Conservation (phyloP, 306 rosid species). For the Dalbergia cochinchinensis region DNA sequence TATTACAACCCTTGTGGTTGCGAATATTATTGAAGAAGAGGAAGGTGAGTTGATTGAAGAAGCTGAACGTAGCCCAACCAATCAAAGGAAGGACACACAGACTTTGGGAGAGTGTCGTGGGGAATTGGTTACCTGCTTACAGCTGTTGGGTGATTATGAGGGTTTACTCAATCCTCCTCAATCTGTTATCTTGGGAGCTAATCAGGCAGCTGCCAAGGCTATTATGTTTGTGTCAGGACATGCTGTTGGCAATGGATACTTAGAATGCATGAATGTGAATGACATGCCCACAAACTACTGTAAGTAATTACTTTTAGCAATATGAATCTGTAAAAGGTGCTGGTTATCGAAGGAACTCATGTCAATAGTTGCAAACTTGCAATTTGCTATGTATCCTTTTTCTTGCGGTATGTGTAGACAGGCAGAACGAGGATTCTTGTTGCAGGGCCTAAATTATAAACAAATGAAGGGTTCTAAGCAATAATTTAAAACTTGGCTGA, state of each 20-base stretch:
- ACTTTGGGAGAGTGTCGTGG: conserved; percentile 71
- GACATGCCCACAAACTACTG: conserved; percentile 82
- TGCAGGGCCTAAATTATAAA: conserved; percentile 25
- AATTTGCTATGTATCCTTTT: conserved; percentile 21
- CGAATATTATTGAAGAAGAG: conserved; percentile 91
- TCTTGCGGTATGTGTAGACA: not conserved
- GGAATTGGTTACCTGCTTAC: conserved; percentile 82
- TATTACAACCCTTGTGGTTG: conserved; percentile 78
- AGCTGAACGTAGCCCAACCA: conserved; percentile 63
- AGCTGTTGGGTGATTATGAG: conserved; percentile 80
- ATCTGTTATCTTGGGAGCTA: conserved; percentile 67
- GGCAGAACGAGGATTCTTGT: conserved; percentile 22
- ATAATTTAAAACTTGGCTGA: conserved; percentile 1
- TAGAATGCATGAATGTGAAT: conserved; percentile 66
- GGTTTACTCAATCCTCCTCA: conserved; percentile 80
- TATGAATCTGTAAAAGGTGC: conserved; percentile 27
- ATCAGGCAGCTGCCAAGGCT: conserved; percentile 97
- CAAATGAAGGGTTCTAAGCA: conserved; percentile 20
- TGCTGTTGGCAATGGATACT: conserved; percentile 67
- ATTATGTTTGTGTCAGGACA: conserved; percentile 74
- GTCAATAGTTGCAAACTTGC: conserved; percentile 14
- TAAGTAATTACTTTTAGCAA: conserved; percentile 60
- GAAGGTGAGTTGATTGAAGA: conserved; percentile 82
- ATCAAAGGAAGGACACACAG: conserved; percentile 71
- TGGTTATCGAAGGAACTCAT: conserved; percentile 30